Evolutionary conservation across 306 rosid species (phyloP), one percentile per base, ranked within the genome.

Genomic region (Cucumis cinereus): DNA sequence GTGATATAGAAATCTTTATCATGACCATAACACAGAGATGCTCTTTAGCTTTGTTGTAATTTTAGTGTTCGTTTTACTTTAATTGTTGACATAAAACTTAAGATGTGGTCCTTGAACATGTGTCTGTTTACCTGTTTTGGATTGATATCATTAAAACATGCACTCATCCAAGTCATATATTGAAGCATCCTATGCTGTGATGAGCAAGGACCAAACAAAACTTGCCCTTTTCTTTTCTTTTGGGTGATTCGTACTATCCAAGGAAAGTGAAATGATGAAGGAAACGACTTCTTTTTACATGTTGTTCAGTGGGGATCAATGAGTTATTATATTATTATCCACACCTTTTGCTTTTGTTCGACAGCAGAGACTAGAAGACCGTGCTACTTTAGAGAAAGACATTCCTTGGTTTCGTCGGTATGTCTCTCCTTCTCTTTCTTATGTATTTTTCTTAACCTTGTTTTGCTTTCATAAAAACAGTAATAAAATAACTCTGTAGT

Each of bases 231-330:
- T 68, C 35, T 68, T 4, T 63, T 35, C 12, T 63, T 63, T 63
- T 38, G 2, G 53, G 33, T 67, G 73, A 67, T 67, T 67, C 73
- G 73, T 67, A 22, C 73, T n/a, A 41, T 67, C 73, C 73, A 67
- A 67, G 73, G 54, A 67, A 67, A 67, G 73, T 20, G 73, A 12
- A 67, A 67, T 67, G 73, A 67, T 67, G 73, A 67, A 67, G 73
- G 73, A 67, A 40, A 67, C 5, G 33, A 41, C 35, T 41, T 35
- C 17, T 67, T 41, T 40, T 41, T 22, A 20, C 52, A 67, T 67
- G 9, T 67, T 67, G 54, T 67, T 41, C 52, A 7, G 73, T 67
- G 73, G 54, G 19, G 30, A 40, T 67, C 54, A 41, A 67, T 6
- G 35, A 67, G 73, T 22, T 40, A 41, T 67, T 12, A 67, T 67